A percentile compares a stretch with the other conserved stretches of the same genome.
These are phyloP conservation scores for Debaryomyces sp. DNA, from an alignment of 1,139 yeast species.

Conservation along the genomic window DNA sequence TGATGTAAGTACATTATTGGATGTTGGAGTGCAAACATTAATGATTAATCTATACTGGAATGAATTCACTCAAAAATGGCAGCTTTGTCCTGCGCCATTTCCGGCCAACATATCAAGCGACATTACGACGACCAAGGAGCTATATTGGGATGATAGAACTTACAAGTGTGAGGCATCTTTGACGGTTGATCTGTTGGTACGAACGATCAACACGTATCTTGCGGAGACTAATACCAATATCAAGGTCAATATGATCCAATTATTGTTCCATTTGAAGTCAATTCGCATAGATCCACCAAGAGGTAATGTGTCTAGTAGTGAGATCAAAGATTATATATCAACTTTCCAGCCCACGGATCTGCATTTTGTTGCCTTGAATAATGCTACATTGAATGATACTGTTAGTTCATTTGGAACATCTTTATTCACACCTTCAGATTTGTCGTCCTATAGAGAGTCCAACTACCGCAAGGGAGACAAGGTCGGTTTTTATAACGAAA, in stretches of 20 bases:
- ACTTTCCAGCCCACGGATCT: not conserved
- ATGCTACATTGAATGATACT: constrained; percentile 30
- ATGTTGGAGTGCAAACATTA: constrained; percentile 54
- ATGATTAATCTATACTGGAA: constrained; percentile 72
- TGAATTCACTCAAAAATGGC: constrained; percentile 55
- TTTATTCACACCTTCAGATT: constrained; percentile 32
- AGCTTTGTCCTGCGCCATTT: constrained; percentile 65
- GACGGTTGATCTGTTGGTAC: constrained; percentile 41
- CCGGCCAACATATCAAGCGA: constrained; percentile 30
- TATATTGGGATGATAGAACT: constrained; percentile 31
- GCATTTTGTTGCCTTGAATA: constrained; percentile 22
- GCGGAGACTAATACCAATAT: constrained; percentile 55
- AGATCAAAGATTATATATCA: not conserved
- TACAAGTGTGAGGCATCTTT: constrained; percentile 49
- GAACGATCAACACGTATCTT: constrained; percentile 40
- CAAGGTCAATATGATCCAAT: constrained; percentile 54
- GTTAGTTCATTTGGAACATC: constrained; percentile 21
- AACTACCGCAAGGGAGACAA: not conserved
- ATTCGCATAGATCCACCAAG: constrained; percentile 13
- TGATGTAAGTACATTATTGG: constrained; percentile 40
- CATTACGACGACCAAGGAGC: constrained; percentile 12
- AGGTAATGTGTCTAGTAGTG: not conserved
- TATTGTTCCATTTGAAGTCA: constrained; percentile 51
- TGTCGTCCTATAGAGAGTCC: constrained; percentile 12
- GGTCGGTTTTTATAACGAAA: constrained; percentile 23